Base-by-base conservation (phyloP, 2,329 filamentous ascomycete species). In the Hypoxylon sp. region DNA sequence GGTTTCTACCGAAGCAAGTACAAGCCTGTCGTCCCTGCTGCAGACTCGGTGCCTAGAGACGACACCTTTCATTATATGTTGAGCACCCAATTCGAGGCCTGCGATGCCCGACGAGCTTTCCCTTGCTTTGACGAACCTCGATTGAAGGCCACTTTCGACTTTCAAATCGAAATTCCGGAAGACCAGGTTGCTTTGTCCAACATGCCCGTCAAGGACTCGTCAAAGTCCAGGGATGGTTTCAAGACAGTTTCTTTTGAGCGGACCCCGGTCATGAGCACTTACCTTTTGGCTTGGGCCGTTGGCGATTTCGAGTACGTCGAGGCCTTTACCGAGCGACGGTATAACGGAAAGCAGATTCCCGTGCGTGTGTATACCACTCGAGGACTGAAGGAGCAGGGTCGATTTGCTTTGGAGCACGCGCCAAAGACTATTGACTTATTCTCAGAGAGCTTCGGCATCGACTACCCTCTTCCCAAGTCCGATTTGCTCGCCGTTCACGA, bases 71-170 rank as follows among this genome's bases (percentile, higher is more conserved):
- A 89, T 79, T 87, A 88, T 78, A 94, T 95, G 92, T 85, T 97
- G 80, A 97, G 93, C 84, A 99, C 96, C 53, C 96, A 99, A 79
- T 99, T 99, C 78, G 96, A 99, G 84, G 92, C 94, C 50, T 97
- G 94, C 77, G 96, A 99, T 82, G 96, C 96, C 68, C 91, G 96
- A 72, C 88, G 94, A 73, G 95, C 96, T 7, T 98, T 99, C 82
- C 96, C 96, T 52, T 99, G 96, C 83, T 98, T 98, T 77, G 96
- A 99, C 78, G 96, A 99, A 83, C 96, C 96, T 46, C 97, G 97
- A 76, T 87, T 98, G 71, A 99, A 99, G 83, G 93, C 96, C 10
- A 95, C 94, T 2, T 98, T 98, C 77, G 94, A 98, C 80, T 92
- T 99, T 66, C 88, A 94, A 76, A 92, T 99, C 70, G 95, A 98